Base-by-base conservation (phyloP, 306 rosid genomes). In the Malus sieversii region DNA sequence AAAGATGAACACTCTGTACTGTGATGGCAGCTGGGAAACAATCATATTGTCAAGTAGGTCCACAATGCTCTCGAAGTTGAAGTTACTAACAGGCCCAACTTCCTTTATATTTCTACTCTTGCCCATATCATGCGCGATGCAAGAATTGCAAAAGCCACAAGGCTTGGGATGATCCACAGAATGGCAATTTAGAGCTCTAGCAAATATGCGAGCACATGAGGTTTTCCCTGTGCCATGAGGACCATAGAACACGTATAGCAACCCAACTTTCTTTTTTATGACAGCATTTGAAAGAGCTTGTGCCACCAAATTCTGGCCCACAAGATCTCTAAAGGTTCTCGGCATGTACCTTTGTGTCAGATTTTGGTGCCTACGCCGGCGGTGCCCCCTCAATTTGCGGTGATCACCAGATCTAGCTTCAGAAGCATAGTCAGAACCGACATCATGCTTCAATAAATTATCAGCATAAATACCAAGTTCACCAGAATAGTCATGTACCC, bases 171-270 rank as follows among this genome's bases (percentile, higher is more conserved):
- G 92, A 53, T 90, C 98, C 62, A 83, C 46, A 75, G 99, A 88
- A 82, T 78, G 93, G 83, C 99, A 96, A 84, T 90, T 96, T 77
- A 96, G 83, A 82, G 99, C 97, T 86, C 91, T 86, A 18, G 99
- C 91, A 84, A 96, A 90, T 74, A 96, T 83, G 25, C 96, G 98
- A 74, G 99, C 99, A 74, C 89, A 87, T 2, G 99, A 92, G 14
- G 98, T 96, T 79, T 96, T 96, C 38, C 99, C 99, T 2, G 98
- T 96, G 62, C 99, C 99, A 81, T 89, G 99, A 66, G 99, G 98
- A 74, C 99, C 99, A 70, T 92, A 87, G 87, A 96, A 96, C 74
- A 92, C 96, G 78, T 96, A 96, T 29, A 96, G 77, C 80, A 92
- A 73, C 18, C 98, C 99, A 78, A 96, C 89, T 78, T 88, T 92